phyloP scores from a whole-genome alignment of 2,329 filamentous ascomycete species.

The Aspergillus vadensis region DNA sequence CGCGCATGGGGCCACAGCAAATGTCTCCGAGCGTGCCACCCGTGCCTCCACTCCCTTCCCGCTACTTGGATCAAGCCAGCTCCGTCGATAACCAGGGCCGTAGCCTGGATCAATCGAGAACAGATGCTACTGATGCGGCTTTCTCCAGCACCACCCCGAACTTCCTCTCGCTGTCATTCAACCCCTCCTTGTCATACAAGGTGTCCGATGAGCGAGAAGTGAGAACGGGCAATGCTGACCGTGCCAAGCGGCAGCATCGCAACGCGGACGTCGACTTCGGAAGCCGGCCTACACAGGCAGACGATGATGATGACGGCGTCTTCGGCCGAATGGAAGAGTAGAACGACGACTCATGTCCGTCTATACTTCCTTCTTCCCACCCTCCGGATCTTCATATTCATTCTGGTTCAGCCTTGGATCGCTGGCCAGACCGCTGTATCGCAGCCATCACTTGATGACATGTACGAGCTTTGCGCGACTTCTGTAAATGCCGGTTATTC shows the following conservation, averaged over 20 bases:
- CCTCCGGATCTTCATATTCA: not conserved
- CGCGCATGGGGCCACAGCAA: slow-evolving; percentile 64
- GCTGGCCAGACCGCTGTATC: slow-evolving; percentile 16
- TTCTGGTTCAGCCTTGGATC: slow-evolving; percentile 5
- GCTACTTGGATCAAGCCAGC: slow-evolving; percentile 67
- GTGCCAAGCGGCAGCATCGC: slow-evolving; percentile 36
- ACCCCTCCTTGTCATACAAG: slow-evolving; percentile 51
- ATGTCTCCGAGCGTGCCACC: slow-evolving; percentile 76
- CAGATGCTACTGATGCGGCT: slow-evolving; percentile 30
- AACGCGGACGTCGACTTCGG: slow-evolving; percentile 41
- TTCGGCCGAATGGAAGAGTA: slow-evolving; percentile 97
- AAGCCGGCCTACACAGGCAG: slow-evolving; percentile 59
- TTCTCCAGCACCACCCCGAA: slow-evolving; percentile 42
- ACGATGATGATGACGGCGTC: slow-evolving; percentile 92
- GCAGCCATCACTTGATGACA: slow-evolving; percentile 33
- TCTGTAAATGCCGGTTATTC: slow-evolving; percentile 28
- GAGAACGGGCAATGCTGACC: slow-evolving; percentile 66
- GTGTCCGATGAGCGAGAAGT: slow-evolving; percentile 61
- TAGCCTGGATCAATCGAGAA: slow-evolving; percentile 50
- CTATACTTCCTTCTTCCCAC: not conserved
- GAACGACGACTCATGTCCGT: slow-evolving; percentile 20
- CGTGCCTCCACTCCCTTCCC: slow-evolving; percentile 81
- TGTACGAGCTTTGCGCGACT: slow-evolving; percentile 43
- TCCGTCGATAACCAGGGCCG: slow-evolving; percentile 64
- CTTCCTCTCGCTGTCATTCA: slow-evolving; percentile 46